Evolutionary conservation across 768 basidiomycete genomes (phyloP), one percentile per base, ranked within the genome.

Genomic region (Leucocoprinus birnbaumii): DNA sequence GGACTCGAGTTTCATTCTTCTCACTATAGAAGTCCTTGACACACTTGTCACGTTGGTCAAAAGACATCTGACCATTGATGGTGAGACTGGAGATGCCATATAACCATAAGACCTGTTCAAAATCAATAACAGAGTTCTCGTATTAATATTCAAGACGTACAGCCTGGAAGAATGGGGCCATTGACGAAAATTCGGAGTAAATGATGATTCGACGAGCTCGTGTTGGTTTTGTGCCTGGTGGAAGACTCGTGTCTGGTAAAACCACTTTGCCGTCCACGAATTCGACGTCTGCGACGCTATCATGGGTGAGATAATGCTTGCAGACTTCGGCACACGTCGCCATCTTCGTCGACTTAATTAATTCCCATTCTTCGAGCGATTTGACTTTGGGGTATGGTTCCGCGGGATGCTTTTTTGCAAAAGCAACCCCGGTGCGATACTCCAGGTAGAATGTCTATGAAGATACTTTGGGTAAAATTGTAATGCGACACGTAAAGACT

Each of bases 361-460:
- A 5, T 11, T 55, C 40, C 64, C 63, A 65, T 11, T 61, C 38
- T 2, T 42, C 49, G 2, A 65, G 18, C 1, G 56, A 43, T 3
- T 53, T 48, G 45, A 63, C 61, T 3, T 4, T 21, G 6, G 21
- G 31, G 54, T 54, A 16, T 51, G n/a, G 9, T n/a, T 14, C 7
- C 21, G 34, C 3, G 22, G 43, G 13, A 38, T 59, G 24, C 16
- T 44, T n/a, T 24, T 56, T 49, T 0, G 61, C 48, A 44, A 53
- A 65, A 0, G 21, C 44, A 21, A 63, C 56, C 0, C 31, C 48
- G 0, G 55, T n/a, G 0, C 57, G 19, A 34, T 62, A 60, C 22
- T 63, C 56, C 5, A 62, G 35, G 40, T 65, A 65, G 31, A 65
- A 63, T 52, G 47, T 61, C 41, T 59, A 38, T 31, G 22, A 22